Evolutionary conservation across 306 rosid species (phyloP).

Genomic region (Trifolium pratense): DNA sequence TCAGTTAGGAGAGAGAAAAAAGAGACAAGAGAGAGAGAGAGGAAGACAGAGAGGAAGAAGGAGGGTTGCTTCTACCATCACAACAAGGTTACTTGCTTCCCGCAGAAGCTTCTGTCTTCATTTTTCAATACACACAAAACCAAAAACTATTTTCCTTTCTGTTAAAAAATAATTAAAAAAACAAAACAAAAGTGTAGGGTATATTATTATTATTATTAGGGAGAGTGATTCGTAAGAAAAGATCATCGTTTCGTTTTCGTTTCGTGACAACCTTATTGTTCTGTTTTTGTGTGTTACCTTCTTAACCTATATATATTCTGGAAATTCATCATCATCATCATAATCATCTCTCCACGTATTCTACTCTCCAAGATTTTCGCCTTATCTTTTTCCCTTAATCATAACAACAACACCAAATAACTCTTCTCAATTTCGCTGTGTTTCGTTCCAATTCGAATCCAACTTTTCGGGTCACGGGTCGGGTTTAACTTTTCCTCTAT

Average conservation of each 20-base stretch:
- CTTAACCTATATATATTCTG: constrained; percentile 32
- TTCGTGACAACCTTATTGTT: constrained; percentile 55
- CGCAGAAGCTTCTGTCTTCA: constrained; percentile 57
- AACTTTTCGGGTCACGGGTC: constrained; percentile 18
- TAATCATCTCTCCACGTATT: constrained; percentile 53
- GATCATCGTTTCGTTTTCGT: constrained; percentile 36
- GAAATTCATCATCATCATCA: constrained; percentile 47
- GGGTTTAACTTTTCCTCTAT: constrained; percentile 35
- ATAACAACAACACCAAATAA: background rate
- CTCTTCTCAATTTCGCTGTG: constrained; percentile 38
- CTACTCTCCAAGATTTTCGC: constrained; percentile 46
- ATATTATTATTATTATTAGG: constrained; percentile 10
- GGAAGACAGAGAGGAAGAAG: constrained; percentile 28
- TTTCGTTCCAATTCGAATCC: constrained; percentile 11
- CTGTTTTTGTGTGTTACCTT: background rate
- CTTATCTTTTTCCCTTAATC: constrained; percentile 28
- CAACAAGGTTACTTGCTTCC: constrained; percentile 60
- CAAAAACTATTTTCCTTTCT: background rate
- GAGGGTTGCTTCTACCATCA: constrained; percentile 41
- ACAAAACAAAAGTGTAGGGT: constrained; percentile 4
- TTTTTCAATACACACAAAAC: constrained; percentile 13
- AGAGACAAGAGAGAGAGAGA: constrained; percentile 23
- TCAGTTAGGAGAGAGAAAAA: constrained; percentile 36
- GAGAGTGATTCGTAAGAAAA: constrained; percentile 40
- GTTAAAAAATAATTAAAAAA: background rate